Evolutionary conservation across 2,329 filamentous ascomycete species (phyloP), one percentile per base, ranked within the genome.

Genomic region (Huntiella decipiens): DNA sequence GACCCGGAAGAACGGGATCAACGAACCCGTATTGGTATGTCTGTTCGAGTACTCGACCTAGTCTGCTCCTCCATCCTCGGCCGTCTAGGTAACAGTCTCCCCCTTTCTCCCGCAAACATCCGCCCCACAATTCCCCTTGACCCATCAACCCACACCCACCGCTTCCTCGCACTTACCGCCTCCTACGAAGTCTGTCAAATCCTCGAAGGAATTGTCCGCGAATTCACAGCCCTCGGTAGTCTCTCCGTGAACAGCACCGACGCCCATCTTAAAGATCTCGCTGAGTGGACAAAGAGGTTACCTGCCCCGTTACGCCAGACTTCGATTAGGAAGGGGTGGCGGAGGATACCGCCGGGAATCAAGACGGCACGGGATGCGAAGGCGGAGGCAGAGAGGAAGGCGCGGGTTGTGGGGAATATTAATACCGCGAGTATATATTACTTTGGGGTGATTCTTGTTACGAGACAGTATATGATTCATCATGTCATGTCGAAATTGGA

Each of bases 11-110:
- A 52, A n/a, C 31, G 37, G n/a, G 40, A 51, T 12, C 34, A 38
- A 19, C 47, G 51, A 28, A 45, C 47, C 13, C 51, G 51, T 7
- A 47, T 51, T 13, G 58, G 59, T 7, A 50, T 50, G 34, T 40
- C 50, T 10, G 42, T 54, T 2, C 47, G 45, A 19, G 50, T 52
- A 15, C 17, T 52, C 10, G 48, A 52, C 38, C 38, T 51, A 13
- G 43, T 52, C 13, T 48, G 50, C 38, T 49, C 48, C 31, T 52
- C 48, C 12, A 51, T 52, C 13, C 46, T 52, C 3, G 51, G 51
- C 5, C 50, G 51, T 10, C 51, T 40, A 31, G 43, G 43, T 3
- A 48, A 37, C 3, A 39, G 42, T 22, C 39, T 48, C 1, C 42
- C 46, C 2, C 33, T 51, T 11, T 31, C 42, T 5, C 16, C 19